A percentile compares a stretch with the other conserved stretches of the same genome.
Evolutionary conservation across 2,329 filamentous ascomycete genomes (phyloP).

Genomic region (Endoconidiophora laricicola): DNA sequence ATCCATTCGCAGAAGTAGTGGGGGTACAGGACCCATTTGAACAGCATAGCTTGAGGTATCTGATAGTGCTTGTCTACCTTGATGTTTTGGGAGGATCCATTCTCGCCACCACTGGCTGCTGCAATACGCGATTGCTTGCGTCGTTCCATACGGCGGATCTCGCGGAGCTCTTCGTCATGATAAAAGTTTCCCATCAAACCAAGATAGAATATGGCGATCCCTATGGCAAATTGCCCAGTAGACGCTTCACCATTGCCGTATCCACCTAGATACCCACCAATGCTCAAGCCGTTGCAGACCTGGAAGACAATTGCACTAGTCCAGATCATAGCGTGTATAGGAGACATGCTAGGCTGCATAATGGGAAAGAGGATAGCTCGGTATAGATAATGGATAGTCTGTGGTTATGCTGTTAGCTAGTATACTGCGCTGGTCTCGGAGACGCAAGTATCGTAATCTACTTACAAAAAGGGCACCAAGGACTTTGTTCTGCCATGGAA

Average conservation of each 20-base stretch:
- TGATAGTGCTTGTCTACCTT: constrained; percentile 69
- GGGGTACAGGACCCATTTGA: constrained; percentile 68
- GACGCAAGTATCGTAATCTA: constrained; percentile 13
- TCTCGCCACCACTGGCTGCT: no score
- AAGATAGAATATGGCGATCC: constrained; percentile 58
- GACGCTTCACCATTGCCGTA: constrained; percentile 51
- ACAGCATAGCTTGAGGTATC: constrained; percentile 70
- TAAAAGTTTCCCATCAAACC: constrained; percentile 70
- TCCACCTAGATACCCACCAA: constrained; percentile 68
- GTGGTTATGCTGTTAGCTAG: not conserved
- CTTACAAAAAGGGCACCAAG: constrained; percentile 50
- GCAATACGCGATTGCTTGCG: constrained; percentile 27
- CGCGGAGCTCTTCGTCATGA: constrained; percentile 77
- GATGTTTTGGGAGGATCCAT: constrained; percentile 12
- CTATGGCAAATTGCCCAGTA: constrained; percentile 36
- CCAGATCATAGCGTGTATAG: constrained; percentile 59
- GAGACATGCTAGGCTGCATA: constrained; percentile 81
- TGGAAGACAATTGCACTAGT: constrained; percentile 55
- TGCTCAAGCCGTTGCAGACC: constrained; percentile 56
- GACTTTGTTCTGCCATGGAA: constrained; percentile 65
- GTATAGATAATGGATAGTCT: constrained; percentile 78
- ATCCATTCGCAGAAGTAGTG: constrained; percentile 97
- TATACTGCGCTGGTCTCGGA: not conserved
- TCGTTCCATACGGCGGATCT: constrained; percentile 60
- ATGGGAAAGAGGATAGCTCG: constrained; percentile 71